Evolutionary conservation across 345 rosid species (phyloP), one percentile per base, ranked within the genome.

Genomic region (Cochlearia excelsa): DNA sequence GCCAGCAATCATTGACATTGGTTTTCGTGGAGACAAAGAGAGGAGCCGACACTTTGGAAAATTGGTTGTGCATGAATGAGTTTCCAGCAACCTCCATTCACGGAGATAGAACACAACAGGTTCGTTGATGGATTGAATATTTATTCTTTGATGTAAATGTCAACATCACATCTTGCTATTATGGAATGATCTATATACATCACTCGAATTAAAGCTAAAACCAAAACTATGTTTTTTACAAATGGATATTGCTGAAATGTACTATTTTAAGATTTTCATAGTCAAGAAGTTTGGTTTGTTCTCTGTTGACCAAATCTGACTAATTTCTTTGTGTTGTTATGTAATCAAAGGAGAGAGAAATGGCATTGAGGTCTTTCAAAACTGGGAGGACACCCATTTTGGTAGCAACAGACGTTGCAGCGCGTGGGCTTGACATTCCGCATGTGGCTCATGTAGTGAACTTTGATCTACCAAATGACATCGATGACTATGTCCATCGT

Each of bases 1-100:
- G 61, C 61, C 91, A 93, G 99, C 97, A 85, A 81, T 71, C 97
- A 23, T 81, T 94, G 73, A 94, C 99, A 2, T 80, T 93, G 66
- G 99, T 93, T 59, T 93, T 93, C 69, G 99, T 93, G 75, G 99
- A 93, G 88, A 93, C 99, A 26, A 93, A 89, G 83, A 87, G 81
- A 63, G 92, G 95, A 28, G 99, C 99, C 57, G 99, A 93, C 69
- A 65, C 96, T 4, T 80, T 93, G 73, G 99, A 93, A 75, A 75
- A 87, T 69, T 93, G 99, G 99, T 61, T 93, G 73, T 82, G 79
- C 58, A 46, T 75, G 60, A 93, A 89, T 77, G 90, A 88, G 28
- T 93, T 93, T 67, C 97, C 97, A 33, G 95, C 99, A 40, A 89
- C 99, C 46, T 81, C 86, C 34, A 93, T 93, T 71, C 99, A 93